Evolutionary conservation across 2,329 filamentous ascomycete genomes (phyloP), one percentile per base, ranked within the genome.

Genomic region (Botrytis medusae): DNA sequence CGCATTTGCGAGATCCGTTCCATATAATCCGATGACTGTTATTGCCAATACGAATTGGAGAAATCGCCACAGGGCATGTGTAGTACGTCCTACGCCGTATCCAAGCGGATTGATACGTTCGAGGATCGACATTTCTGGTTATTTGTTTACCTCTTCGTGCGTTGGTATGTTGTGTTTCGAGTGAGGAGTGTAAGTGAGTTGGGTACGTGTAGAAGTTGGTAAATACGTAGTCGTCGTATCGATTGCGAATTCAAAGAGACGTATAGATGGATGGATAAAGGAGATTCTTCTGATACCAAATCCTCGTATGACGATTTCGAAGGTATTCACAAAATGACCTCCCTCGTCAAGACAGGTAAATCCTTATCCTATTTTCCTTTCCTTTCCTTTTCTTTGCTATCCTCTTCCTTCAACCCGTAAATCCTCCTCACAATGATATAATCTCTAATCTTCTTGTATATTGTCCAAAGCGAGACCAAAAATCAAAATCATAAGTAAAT

Each of bases 21-120:
- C 92, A 77, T 96, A 97, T 32, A 97, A 88, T 1, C 92, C 94
- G 76, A 91, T 90, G 72, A 96, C 92, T 1, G 92, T 88, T 73
- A 97, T 83, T 22, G 90, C 93, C 76, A 97, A 86, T 73, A 92
- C 87, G 79, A 97, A 91, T 79, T 95, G 93, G 74, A 91, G 83
- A 81, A 95, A 86, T 80, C 95, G 92, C n/a, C 94, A 83, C 76
- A 87, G 76, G 37, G 86, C 83, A 79, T 92, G 91, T 20, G 72
- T 57, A 6, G 59, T 69, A 4, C 54, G 42, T 16, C 71, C 64
- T 5, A 72, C 20, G 10, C 71, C 71, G 16, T 42, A 57, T n/a
- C 42, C 70, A 12, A 67, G 37, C 22, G 63, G 44, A 57, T 72
- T 42, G 14, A 72, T 59, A 25, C 64, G 64, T 40, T 67, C 64